Percentiles rank a stretch among this genome's conserved stretches.
These are phyloP conservation scores for Sporothrix curviconia DNA, from an alignment of 2,329 filamentous ascomycete species.

Conservation along the genomic window DNA sequence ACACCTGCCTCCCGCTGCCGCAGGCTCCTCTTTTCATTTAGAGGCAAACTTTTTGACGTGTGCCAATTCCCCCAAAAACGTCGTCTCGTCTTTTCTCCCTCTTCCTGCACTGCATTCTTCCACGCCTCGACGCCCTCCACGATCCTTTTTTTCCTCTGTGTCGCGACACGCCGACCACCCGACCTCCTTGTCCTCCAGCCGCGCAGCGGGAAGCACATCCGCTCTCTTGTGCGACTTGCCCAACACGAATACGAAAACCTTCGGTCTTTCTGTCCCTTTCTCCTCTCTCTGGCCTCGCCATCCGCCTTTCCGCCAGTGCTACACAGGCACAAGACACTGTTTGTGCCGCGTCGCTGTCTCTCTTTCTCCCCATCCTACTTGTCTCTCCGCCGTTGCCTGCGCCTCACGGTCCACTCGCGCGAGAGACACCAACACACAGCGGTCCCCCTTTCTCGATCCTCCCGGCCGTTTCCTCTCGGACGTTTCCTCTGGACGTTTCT, in stretches of 20 bases:
- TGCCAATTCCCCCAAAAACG: neutral
- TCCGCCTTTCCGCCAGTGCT: neutral
- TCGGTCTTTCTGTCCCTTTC: neutral
- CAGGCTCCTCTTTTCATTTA: slow-evolving; percentile 5
- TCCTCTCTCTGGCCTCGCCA: neutral
- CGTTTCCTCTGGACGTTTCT: neutral
- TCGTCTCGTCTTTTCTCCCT: neutral
- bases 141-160: no score
- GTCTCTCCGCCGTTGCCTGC: neutral
- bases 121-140: no score
- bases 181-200: neutral
- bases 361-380: neutral
- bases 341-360: neutral
- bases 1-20: neutral
- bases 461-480: neutral
- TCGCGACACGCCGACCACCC: neutral
- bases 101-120: neutral
- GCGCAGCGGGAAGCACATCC: neutral
- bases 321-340: slow-evolving; percentile 11
- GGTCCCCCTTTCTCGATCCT: neutral
- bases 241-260: neutral
- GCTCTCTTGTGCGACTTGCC: neutral
- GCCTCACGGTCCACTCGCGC: neutral
- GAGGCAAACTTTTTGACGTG: neutral
- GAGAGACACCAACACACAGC: neutral